A percentile compares a stretch with the other conserved stretches of the same genome.
Conservation (phyloP, 495 filamentous ascomycete genomes). For the Staphylotrichum longicolle region DNA sequence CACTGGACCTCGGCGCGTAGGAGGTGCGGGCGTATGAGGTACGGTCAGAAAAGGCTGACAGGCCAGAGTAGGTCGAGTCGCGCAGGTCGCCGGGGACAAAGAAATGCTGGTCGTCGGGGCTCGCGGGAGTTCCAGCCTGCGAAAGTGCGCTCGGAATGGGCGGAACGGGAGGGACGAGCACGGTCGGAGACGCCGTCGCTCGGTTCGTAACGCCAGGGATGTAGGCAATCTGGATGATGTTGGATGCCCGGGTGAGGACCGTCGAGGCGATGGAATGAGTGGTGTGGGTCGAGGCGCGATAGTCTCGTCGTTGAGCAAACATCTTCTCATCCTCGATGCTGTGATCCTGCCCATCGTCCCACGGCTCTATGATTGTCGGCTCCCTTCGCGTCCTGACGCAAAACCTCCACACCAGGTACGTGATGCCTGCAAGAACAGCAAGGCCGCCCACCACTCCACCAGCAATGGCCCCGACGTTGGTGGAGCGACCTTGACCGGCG, state of each 20-base stretch:
- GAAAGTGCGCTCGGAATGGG: conserved; percentile 75
- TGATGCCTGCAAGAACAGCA: conserved; percentile 62
- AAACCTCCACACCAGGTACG: conserved; percentile 81
- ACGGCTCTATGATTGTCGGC: conserved; percentile 52
- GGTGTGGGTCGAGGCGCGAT: conserved; percentile 79
- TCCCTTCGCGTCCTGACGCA: conserved; percentile 77
- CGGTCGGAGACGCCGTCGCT: conserved; percentile 72
- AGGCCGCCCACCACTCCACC: conserved; percentile 82
- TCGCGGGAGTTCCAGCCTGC: conserved; percentile 53
- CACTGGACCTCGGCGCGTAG: conserved; percentile 69
- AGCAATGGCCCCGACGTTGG: conserved; percentile 76
- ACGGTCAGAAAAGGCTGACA: conserved; percentile 62
- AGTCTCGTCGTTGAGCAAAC: conserved; percentile 59
- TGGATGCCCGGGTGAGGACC: conserved; percentile 91
- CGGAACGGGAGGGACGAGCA: conserved; percentile 88
- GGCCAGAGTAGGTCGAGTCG: conserved; percentile 74
- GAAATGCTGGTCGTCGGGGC: conserved; percentile 78
- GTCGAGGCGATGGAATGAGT: conserved; percentile 91
- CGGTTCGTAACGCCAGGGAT: conserved; percentile 97
- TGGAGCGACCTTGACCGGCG: conserved; percentile 33
- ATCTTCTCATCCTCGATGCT: conserved; percentile 57
- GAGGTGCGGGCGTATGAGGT: conserved; percentile 65
- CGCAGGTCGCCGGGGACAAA: conserved; percentile 91
- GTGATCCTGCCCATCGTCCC: conserved; percentile 53
- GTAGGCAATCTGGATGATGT: conserved; percentile 98